Base-by-base conservation (phyloP, 2,329 filamentous ascomycete genomes). In the Grosmannia clavigera region DNA sequence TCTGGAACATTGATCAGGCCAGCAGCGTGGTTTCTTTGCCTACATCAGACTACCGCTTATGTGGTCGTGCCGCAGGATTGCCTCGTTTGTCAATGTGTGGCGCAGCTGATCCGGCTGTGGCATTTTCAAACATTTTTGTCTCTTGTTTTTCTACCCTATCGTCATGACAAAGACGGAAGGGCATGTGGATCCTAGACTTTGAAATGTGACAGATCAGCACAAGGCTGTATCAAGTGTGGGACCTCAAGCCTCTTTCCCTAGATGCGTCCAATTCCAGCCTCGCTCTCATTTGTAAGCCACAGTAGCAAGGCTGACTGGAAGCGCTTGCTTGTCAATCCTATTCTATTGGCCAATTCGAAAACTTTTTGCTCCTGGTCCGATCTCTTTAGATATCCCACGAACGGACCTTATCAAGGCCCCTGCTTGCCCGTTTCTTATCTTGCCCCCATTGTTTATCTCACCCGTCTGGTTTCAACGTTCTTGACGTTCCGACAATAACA, bases 401-500 rank as follows among this genome's bases (percentile, higher is more conserved):
- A 29, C 50, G 50, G 50, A 5, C 50, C 27, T 27, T 52, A 29
- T 29, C 25, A 19, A 29, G 22, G 50, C 50, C 55, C 54, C 54
- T 57, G 27, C 55, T 16, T 14, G 35, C n/a, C 31, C 7, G n/a
- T 48, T 55, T 43, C n/a, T 55, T 55, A 40, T 55, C 25, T 16
- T 5, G n/a, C 19, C n/a, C 52, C 52, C 27, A 6, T 33, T 14
- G 6, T 52, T 29, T 58, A 58, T 58, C 43, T 50, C 40, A 6
- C 40, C 27, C 27, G 11, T 33, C 22, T n/a, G 14, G n/a, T 5
- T 29, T 19, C 11, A 10, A 4, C 9, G 16, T 5, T 48, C 33
- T 51, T 58, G 57, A 33, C 48, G 57, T 58, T 52, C 57, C 53
- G 57, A 58, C 22, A 58, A 31, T 31, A 58, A 58, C 56, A 38